Evolutionary conservation across 2,329 filamentous ascomycete species (phyloP).

Genomic region (Alternaria arborescens): DNA sequence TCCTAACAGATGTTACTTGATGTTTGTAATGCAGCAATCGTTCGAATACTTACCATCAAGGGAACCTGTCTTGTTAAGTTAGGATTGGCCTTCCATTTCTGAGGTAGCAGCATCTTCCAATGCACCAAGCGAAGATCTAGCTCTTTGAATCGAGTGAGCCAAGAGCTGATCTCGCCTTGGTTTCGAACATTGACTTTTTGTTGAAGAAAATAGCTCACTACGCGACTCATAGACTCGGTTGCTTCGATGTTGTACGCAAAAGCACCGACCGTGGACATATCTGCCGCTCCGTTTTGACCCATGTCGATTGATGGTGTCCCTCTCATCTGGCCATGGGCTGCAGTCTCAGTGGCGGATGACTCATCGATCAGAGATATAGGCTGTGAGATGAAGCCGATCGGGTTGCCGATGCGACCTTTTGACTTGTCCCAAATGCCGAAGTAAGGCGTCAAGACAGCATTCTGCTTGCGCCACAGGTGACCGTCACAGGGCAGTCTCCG

Average conservation of each 20-base stretch:
- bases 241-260: conserved; percentile 33
- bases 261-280: conserved; percentile 32
- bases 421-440: conserved; percentile 36
- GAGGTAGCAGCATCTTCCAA: conserved; percentile 32
- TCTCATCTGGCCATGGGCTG: not conserved
- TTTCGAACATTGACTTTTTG: conserved; percentile 26
- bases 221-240: conserved; percentile 31
- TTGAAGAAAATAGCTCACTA: conserved; percentile 31
- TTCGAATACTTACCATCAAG: conserved; percentile 12
- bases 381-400: conserved; percentile 22
- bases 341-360: not conserved
- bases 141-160: conserved; percentile 35
- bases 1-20: not conserved
- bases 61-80: conserved; percentile 26
- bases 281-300: conserved; percentile 3
- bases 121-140: conserved; percentile 31
- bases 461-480: conserved; percentile 29
- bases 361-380: conserved; percentile 6
- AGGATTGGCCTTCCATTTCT: conserved; percentile 33
- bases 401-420: conserved; percentile 26
- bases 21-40: not conserved
- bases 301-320: not conserved
- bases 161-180: conserved; percentile 24
- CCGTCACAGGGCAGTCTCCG: conserved; percentile 31
- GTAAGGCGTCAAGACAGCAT: conserved; percentile 26